Percentiles rank a stretch among this genome's conserved stretches.
These are phyloP conservation scores for Didymella keratinophila DNA, from an alignment of 2,329 filamentous ascomycete species.

Conservation along the genomic window DNA sequence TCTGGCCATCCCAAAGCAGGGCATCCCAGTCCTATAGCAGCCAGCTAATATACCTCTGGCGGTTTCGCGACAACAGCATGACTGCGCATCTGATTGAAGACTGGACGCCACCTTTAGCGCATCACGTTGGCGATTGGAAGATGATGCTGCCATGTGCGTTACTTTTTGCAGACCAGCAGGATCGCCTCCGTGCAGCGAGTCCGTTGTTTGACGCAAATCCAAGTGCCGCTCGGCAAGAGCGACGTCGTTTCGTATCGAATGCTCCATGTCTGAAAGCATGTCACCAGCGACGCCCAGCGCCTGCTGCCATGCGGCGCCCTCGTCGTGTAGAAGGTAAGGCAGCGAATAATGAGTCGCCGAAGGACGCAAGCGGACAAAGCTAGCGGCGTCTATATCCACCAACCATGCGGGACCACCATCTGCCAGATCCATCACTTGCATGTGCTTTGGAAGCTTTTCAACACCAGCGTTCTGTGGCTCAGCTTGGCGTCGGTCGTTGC, in stretches of 20 bases:
- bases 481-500: constrained; percentile 25
- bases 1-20: constrained; percentile 34
- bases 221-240: constrained; percentile 21
- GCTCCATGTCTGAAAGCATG: constrained; percentile 4
- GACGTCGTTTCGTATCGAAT: constrained; percentile 8
- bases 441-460: constrained; percentile 27
- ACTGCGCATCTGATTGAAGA: constrained; percentile 26
- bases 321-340: constrained; percentile 19
- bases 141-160: constrained; percentile 25
- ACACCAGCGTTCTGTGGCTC: constrained; percentile 34
- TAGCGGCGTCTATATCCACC: constrained; percentile 26
- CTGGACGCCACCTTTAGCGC: constrained; percentile 39
- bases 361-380: constrained; percentile 27
- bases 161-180: constrained; percentile 25
- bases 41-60: constrained; percentile 34
- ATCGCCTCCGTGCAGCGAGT: constrained; percentile 38
- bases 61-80: constrained; percentile 36
- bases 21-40: constrained; percentile 33
- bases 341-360: constrained; percentile 12
- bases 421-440: constrained; percentile 35
- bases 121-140: constrained; percentile 32
- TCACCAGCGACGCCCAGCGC: constrained; percentile 6
- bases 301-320: neutral
- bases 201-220: constrained; percentile 38
- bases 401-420: constrained; percentile 32